These are phyloP conservation scores for Actinidia chinensis DNA, from an alignment of 179 eudicot genomes.

Conservation along the genomic window DNA sequence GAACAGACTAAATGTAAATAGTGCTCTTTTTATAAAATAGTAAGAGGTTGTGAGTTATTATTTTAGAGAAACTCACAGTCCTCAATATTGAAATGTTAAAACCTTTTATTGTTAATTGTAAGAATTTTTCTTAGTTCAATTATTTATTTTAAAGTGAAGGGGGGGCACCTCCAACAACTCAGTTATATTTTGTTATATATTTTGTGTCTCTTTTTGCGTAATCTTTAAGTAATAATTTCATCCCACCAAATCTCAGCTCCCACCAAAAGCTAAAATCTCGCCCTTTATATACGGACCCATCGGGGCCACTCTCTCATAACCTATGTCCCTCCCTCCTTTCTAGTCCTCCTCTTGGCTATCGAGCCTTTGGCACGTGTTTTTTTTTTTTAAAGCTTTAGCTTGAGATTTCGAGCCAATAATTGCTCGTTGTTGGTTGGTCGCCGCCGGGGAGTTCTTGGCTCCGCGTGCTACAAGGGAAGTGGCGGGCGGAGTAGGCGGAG, in stretches of 20 bases:
- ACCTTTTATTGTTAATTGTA: too few species aligned
- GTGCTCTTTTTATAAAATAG: too few species aligned
- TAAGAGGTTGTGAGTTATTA: too few species aligned
- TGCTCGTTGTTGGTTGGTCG: not conserved
- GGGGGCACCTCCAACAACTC: too few species aligned
- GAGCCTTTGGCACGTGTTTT: not conserved
- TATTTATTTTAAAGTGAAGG: too few species aligned
- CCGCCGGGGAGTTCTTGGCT: not conserved
- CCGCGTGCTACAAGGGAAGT: constrained; percentile 21
- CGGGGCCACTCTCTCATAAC: constrained; percentile 26
- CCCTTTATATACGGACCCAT: constrained; percentile 54
- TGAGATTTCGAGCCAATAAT: constrained; percentile 14
- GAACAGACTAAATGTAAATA: too few species aligned
- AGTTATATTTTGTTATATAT: not conserved
- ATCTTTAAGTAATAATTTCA: too few species aligned
- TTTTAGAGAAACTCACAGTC: too few species aligned
- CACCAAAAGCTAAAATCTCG: constrained; percentile 26
- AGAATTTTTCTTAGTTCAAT: too few species aligned
- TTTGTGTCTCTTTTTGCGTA: not conserved
- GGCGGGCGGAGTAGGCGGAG: constrained; percentile 20
- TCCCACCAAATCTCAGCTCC: constrained; percentile 10
- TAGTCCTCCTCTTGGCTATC: constrained; percentile 3
- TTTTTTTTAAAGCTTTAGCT: not conserved
- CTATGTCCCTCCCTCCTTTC: constrained; percentile 8
- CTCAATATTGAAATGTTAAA: too few species aligned